phyloP scores from a whole-genome alignment of 495 filamentous ascomycete species.

The Daldinia grandis region DNA sequence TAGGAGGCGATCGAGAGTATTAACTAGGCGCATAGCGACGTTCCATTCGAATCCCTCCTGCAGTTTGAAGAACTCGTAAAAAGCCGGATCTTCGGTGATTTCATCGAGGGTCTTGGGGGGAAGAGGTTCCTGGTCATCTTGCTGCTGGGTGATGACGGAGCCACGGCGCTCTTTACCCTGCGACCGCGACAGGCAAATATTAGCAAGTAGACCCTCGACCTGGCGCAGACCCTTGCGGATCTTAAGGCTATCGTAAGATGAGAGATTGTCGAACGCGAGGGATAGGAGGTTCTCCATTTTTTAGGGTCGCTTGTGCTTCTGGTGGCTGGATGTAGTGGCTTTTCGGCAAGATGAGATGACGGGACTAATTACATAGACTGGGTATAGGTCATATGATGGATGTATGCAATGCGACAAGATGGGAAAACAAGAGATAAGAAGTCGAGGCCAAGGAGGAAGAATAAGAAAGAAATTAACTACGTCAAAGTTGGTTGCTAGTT shows the following conservation, averaged over 20 bases:
- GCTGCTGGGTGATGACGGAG: slow-evolving; percentile 83
- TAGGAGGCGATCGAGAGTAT: slow-evolving; percentile 86
- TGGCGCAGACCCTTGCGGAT: slow-evolving; percentile 94
- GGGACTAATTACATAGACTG: neutral
- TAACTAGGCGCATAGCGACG: slow-evolving; percentile 84
- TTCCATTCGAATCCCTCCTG: slow-evolving; percentile 99
- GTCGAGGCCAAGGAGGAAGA: slow-evolving; percentile 17
- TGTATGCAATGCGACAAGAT: slow-evolving; percentile 18
- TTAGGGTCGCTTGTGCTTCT: neutral
- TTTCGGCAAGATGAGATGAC: slow-evolving; percentile 4
- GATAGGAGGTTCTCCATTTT: slow-evolving; percentile 91
- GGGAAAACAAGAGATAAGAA: neutral
- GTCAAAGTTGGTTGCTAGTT: slow-evolving; percentile 12
- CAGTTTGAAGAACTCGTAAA: slow-evolving; percentile 93
- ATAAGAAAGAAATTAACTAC: slow-evolving; percentile 38
- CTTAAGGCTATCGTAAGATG: slow-evolving; percentile 87
- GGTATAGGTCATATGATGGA: neutral
- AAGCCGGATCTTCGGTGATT: slow-evolving; percentile 84
- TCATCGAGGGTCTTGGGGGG: slow-evolving; percentile 69
- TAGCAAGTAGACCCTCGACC: slow-evolving; percentile 93
- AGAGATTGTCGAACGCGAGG: slow-evolving; percentile 95
- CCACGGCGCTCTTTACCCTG: slow-evolving; percentile 76
- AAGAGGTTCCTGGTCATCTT: slow-evolving; percentile 52
- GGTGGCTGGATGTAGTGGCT: neutral
- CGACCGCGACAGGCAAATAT: slow-evolving; percentile 83